phyloP scores from a whole-genome alignment of 371 early-diverging fungal genomes.

The Dipsacomyces acuminosporus region DNA sequence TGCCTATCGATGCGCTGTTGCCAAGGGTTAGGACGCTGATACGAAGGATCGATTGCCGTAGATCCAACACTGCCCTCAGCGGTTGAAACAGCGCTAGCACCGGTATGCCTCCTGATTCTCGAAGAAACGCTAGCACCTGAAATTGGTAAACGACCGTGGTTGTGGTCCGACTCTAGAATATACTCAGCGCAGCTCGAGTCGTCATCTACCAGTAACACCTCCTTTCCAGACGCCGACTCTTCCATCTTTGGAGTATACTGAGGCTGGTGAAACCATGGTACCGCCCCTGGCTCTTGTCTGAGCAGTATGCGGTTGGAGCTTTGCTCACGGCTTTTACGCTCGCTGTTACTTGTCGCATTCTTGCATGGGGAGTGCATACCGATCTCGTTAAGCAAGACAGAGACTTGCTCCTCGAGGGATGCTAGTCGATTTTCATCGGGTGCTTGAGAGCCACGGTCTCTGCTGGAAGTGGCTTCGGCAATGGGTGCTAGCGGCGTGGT shows the following conservation, averaged over 20 bases:
- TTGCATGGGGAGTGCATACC: constrained; percentile 23
- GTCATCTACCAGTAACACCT: constrained; percentile 26
- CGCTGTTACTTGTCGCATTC: neutral
- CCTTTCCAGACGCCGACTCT: neutral
- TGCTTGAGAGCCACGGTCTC: too few relatives aligned
- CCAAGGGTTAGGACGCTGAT: constrained; percentile 1
- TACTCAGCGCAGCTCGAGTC: constrained; percentile 36
- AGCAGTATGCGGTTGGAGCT: too few relatives aligned
- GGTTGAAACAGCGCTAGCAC: constrained; percentile 5
- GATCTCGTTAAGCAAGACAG: constrained; percentile 30
- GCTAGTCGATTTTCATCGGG: neutral
- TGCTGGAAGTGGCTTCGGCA: too few relatives aligned
- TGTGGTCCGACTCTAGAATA: neutral
- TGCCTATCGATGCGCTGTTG: neutral
- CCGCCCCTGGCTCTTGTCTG: neutral
- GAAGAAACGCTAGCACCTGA: too few relatives aligned
- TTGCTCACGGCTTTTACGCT: neutral
- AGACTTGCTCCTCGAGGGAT: constrained; percentile 31
- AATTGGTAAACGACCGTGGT: neutral
- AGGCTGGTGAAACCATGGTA: constrained; percentile 15
- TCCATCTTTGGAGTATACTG: neutral
- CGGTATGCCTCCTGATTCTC: constrained; percentile 1
- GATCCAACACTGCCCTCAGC: constrained; percentile 9
- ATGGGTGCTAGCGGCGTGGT: too few relatives aligned
- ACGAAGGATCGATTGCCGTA: neutral